These are phyloP conservation scores for Stagonosporopsis vannaccii DNA, from an alignment of 2,329 filamentous ascomycete genomes.

Conservation along the genomic window DNA sequence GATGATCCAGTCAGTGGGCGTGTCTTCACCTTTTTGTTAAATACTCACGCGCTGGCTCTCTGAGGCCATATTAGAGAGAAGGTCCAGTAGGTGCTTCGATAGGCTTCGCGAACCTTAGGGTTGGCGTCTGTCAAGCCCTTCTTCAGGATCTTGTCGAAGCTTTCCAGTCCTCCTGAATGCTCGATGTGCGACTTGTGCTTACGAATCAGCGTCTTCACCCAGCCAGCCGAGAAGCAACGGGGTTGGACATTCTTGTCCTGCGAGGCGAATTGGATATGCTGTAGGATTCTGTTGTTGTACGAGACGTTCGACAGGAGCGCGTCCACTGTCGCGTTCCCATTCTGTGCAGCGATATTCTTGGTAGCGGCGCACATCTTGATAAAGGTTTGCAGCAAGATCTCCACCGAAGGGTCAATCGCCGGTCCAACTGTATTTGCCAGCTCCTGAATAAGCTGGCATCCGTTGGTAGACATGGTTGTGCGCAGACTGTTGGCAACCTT, in stretches of 20 bases:
- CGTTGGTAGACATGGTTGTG: conserved; percentile 89
- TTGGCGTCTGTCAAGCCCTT: conserved; percentile 91
- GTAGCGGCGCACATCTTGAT: conserved; percentile 89
- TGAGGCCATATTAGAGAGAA: conserved; percentile 81
- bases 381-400: conserved; percentile 86
- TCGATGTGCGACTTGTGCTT: conserved; percentile 87
- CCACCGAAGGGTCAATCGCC: conserved; percentile 85
- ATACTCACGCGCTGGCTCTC: conserved; percentile 73
- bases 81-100: conserved; percentile 85
- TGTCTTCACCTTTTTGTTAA: not conserved
- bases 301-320: conserved; percentile 79
- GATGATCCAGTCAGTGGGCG: conserved; percentile 26
- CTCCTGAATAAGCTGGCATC: conserved; percentile 84
- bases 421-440: conserved; percentile 78
- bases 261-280: conserved; percentile 81
- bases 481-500: conserved; percentile 84
- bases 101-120: conserved; percentile 85
- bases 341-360: conserved; percentile 90
- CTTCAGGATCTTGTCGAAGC: conserved; percentile 86
- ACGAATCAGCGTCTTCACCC: conserved; percentile 82
- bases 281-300: conserved; percentile 81
- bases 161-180: conserved; percentile 80
- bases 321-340: conserved; percentile 82
- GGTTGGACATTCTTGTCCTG: conserved; percentile 95
- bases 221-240: conserved; percentile 77